Conservation (phyloP, 768 basidiomycete genomes). For the Phylloporus scabripes region DNA sequence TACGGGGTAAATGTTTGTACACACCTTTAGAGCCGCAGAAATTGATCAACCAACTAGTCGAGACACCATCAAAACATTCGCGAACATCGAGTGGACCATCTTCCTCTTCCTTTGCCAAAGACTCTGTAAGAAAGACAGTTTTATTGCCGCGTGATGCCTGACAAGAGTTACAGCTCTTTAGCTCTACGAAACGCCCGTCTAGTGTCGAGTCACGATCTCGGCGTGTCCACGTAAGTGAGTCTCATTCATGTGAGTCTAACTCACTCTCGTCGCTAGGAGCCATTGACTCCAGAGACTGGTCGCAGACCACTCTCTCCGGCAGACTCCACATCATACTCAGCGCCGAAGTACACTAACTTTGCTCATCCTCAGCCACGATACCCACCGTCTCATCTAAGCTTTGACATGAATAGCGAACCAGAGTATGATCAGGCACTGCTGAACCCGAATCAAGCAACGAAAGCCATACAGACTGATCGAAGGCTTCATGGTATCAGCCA, state of each 20-base stretch:
- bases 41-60: slow-evolving; percentile 22
- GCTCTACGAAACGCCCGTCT: slow-evolving; percentile 27
- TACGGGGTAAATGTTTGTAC: slow-evolving; percentile 34
- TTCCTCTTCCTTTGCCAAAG: slow-evolving; percentile 37
- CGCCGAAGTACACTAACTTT: slow-evolving; percentile 23
- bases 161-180: slow-evolving; percentile 20
- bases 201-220: slow-evolving; percentile 33
- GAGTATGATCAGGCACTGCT: slow-evolving; percentile 29
- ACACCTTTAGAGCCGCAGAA: not conserved
- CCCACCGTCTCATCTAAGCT: slow-evolving; percentile 25
- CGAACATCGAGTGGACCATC: slow-evolving; percentile 42
- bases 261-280: slow-evolving; percentile 31
- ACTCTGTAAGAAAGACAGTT: slow-evolving; percentile 38
- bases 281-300: slow-evolving; percentile 42
- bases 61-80: slow-evolving; percentile 35
- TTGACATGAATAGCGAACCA: slow-evolving; percentile 44
- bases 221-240: slow-evolving; percentile 31
- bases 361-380: slow-evolving; percentile 22
- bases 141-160: slow-evolving; percentile 25
- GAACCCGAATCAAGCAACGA: slow-evolving; percentile 46
- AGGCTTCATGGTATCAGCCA: slow-evolving; percentile 31
- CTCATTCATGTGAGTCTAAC: not conserved
- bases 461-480: slow-evolving; percentile 65
- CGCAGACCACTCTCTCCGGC: slow-evolving; percentile 39
- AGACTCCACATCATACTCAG: slow-evolving; percentile 29